phyloP scores from a whole-genome alignment of 257 asterid species.

The Salvia splendens region DNA sequence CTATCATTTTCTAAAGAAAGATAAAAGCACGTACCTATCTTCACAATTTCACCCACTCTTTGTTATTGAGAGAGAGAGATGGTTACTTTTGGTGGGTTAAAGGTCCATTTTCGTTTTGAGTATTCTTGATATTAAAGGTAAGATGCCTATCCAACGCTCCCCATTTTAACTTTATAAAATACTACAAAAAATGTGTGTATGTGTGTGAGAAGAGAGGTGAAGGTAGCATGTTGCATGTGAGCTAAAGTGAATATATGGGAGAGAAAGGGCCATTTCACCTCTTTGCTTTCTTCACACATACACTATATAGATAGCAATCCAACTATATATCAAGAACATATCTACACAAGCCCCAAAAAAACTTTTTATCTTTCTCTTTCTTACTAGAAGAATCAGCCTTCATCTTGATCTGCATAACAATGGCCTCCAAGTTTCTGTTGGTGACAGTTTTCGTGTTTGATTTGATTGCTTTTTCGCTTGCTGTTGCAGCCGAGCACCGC shows the following conservation, averaged over 20 bases:
- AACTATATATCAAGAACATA: not conserved
- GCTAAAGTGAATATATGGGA: constrained; percentile 29
- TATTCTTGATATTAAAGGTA: constrained; percentile 21
- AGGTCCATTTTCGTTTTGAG: too few relatives aligned
- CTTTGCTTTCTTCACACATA: constrained; percentile 36
- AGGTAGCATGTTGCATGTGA: constrained; percentile 32
- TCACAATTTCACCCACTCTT: too few relatives aligned
- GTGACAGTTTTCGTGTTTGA: constrained; percentile 56
- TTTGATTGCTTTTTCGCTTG: constrained; percentile 78
- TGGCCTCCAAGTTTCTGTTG: constrained; percentile 61
- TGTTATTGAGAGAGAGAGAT: too few relatives aligned
- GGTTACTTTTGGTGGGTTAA: too few relatives aligned
- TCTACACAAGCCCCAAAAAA: not conserved
- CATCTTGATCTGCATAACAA: constrained; percentile 13
- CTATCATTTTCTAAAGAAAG: too few relatives aligned
- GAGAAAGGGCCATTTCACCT: constrained; percentile 25
- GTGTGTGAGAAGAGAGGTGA: not conserved
- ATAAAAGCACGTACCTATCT: too few relatives aligned
- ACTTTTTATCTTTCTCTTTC: not conserved
- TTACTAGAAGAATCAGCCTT: too few relatives aligned
- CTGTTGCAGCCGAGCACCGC: constrained; percentile 76
- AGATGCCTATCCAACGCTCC: constrained; percentile 4
- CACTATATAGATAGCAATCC: not conserved
- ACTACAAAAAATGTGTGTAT: not conserved
- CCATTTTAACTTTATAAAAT: not conserved